Evolutionary conservation across 2,329 filamentous ascomycete species (phyloP).

Genomic region (Hypoxylon rubiginosum): DNA sequence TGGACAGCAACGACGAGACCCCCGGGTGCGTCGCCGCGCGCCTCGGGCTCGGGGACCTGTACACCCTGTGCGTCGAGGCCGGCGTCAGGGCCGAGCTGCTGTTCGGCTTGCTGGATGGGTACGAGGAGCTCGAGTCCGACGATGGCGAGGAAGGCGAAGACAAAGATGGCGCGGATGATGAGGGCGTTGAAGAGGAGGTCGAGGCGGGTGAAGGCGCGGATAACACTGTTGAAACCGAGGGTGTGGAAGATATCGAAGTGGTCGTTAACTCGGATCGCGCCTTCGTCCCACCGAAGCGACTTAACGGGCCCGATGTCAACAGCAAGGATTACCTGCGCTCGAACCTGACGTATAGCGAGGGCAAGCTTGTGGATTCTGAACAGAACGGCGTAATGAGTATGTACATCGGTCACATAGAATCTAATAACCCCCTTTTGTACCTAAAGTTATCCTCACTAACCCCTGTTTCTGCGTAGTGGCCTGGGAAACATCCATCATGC

Average conservation of each 20-base stretch:
- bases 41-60: conserved; percentile 77
- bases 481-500: conserved; percentile 92
- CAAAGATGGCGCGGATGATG: conserved; percentile 58
- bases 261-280: conserved; percentile 48
- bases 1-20: conserved; percentile 88
- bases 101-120: conserved; percentile 84
- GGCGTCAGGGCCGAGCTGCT: conserved; percentile 92
- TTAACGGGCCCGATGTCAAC: conserved; percentile 64
- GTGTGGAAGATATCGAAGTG: conserved; percentile 39
- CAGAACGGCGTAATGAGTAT: conserved; percentile 88
- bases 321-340: conserved; percentile 78
- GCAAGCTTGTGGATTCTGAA: conserved; percentile 78
- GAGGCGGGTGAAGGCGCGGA: conserved; percentile 52
- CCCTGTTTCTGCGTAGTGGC: conserved; percentile 63
- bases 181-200: conserved; percentile 54
- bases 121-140: conserved; percentile 76
- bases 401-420: not conserved
- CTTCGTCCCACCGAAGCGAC: conserved; percentile 54
- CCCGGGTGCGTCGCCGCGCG: conserved; percentile 86
- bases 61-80: conserved; percentile 87
- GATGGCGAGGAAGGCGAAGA: conserved; percentile 63
- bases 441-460: conserved; percentile 1
- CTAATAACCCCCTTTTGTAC: not conserved
- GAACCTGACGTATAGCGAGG: conserved; percentile 72
- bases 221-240: conserved; percentile 49